A percentile compares a stretch with the other conserved stretches of the same genome.
phyloP scores from a whole-genome alignment of 2,329 filamentous ascomycete genomes.

The Lecanicillium sp. region DNA sequence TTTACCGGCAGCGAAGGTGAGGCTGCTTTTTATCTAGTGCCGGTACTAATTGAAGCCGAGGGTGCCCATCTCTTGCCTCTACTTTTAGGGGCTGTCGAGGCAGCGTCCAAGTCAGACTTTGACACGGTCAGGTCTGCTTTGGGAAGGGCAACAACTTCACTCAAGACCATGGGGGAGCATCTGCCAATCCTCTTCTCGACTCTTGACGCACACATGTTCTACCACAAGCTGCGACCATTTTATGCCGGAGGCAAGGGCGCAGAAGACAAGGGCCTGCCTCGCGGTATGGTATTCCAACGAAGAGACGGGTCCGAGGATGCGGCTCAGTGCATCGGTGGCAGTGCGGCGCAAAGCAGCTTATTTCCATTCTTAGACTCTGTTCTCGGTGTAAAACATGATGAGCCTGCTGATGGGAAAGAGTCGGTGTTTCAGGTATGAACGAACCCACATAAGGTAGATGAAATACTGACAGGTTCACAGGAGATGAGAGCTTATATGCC shows the following conservation, averaged over 20 bases:
- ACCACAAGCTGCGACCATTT: constrained; percentile 11
- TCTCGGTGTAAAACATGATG: constrained; percentile 10
- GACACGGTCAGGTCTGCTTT: constrained; percentile 6
- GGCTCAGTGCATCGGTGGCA: constrained; percentile 11
- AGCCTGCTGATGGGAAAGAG: background rate
- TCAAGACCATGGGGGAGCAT: constrained; percentile 9
- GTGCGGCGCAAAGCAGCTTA: constrained; percentile 14
- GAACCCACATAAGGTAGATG: background rate
- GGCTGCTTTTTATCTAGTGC: constrained; percentile 13
- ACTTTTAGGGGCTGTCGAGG: constrained; percentile 8
- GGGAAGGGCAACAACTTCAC: background rate
- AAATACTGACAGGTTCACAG: background rate
- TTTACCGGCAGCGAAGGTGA: constrained; percentile 12
- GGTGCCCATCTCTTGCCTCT: constrained; percentile 9
- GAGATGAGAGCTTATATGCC: constrained; percentile 13
- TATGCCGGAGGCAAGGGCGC: constrained; percentile 8
- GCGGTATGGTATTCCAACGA: constrained; percentile 11
- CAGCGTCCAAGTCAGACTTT: constrained; percentile 1
- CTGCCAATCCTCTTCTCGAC: constrained; percentile 10
- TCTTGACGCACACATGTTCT: constrained; percentile 12
- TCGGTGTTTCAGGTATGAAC: constrained; percentile 11
- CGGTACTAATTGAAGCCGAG: constrained; percentile 13
- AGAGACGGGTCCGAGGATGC: constrained; percentile 9
- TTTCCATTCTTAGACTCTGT: constrained; percentile 13
- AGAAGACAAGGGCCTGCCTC: constrained; percentile 10